Evolutionary conservation across 495 filamentous ascomycete genomes (phyloP).

Genomic region (Thozetella sp.): DNA sequence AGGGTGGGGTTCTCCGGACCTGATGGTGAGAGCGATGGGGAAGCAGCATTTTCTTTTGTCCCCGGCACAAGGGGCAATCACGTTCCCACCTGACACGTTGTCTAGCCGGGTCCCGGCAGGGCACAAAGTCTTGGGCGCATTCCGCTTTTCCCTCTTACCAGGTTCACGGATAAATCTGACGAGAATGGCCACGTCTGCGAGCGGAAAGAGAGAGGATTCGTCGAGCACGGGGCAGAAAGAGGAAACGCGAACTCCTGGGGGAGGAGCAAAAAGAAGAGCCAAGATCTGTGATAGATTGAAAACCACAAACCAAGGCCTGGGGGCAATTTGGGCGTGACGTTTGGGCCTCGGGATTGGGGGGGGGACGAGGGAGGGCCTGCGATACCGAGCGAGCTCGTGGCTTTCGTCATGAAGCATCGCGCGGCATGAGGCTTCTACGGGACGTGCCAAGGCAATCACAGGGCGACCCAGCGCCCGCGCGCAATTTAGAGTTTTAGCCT

Average conservation of each 20-base stretch:
- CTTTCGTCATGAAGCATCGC: neutral
- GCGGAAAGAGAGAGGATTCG: too few relatives aligned
- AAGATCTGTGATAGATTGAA: slow-evolving; percentile 1
- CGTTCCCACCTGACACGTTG: too few relatives aligned
- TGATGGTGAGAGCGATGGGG: neutral
- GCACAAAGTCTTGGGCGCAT: too few relatives aligned
- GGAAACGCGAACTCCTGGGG: neutral
- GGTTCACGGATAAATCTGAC: slow-evolving; percentile 1
- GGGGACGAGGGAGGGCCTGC: neutral
- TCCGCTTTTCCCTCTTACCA: slow-evolving; percentile 1
- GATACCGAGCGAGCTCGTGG: neutral
- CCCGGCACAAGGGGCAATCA: too few relatives aligned
- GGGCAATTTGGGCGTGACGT: neutral
- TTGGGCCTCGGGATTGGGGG: neutral
- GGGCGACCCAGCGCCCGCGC: neutral
- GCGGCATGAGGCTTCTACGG: neutral
- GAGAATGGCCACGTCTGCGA: too few relatives aligned
- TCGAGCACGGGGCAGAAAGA: neutral
- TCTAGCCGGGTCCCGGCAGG: neutral
- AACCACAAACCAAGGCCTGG: neutral
- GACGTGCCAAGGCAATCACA: neutral
- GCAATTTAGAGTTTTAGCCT: slow-evolving; percentile 2
- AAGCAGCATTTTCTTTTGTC: neutral
- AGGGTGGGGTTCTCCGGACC: neutral
- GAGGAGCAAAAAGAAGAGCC: neutral